Conservation (phyloP, 73 alveolate genomes). For the Paraurostyla sp. region DNA sequence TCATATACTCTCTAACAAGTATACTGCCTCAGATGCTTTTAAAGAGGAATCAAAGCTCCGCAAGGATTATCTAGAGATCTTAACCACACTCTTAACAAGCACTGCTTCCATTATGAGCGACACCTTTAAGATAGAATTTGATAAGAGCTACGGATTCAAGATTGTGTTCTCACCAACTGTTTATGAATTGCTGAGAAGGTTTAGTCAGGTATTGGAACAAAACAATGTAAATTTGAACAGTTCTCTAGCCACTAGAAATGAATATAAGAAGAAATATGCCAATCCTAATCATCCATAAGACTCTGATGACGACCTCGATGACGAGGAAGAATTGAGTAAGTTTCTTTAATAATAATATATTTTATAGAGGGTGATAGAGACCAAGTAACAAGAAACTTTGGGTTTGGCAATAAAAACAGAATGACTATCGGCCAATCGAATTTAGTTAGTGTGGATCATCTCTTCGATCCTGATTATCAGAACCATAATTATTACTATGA, state of each 20-base stretch:
- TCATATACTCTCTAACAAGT: slow-evolving; percentile 57
- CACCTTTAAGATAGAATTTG: slow-evolving; percentile 55
- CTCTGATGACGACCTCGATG: slow-evolving; percentile 24
- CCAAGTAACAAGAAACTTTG: background rate
- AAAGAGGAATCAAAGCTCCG: slow-evolving; percentile 53
- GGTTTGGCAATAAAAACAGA: background rate
- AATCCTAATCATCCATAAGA: background rate
- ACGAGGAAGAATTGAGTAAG: slow-evolving; percentile 5
- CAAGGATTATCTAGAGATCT: slow-evolving; percentile 65
- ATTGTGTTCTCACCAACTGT: slow-evolving; percentile 74
- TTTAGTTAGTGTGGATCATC: slow-evolving; percentile 9
- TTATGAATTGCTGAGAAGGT: slow-evolving; percentile 66
- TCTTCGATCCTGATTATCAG: slow-evolving; percentile 34
- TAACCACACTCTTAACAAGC: slow-evolving; percentile 40
- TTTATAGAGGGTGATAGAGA: too few species aligned
- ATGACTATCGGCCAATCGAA: slow-evolving; percentile 29
- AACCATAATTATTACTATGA: slow-evolving; percentile 41
- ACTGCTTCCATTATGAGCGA: slow-evolving; percentile 29
- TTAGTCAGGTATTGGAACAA: slow-evolving; percentile 9
- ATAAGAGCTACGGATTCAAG: slow-evolving; percentile 49
- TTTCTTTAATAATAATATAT: too few species aligned
- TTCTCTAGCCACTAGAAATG: slow-evolving; percentile 14
- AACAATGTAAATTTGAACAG: background rate
- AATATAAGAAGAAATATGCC: slow-evolving; percentile 21
- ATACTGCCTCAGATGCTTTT: slow-evolving; percentile 67